These are phyloP conservation scores for sunflower (Helianthus annuus) DNA, from an alignment of 129 eudicot species.

Conservation along the genomic window HanXRQr2.0-SUNRISE NC_035448.2:13022625-13023124, in stretches of 20 bases:
- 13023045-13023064: slow-evolving; percentile 79
- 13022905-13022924: not conserved
- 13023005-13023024: slow-evolving; percentile 86
- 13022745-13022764: slow-evolving; percentile 90
- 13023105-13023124: slow-evolving; percentile 68
- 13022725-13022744: slow-evolving; percentile 86
- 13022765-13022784: slow-evolving; percentile 86
- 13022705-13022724: slow-evolving; percentile 78
- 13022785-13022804: slow-evolving; percentile 83
- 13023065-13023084: slow-evolving; percentile 20
- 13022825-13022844: slow-evolving; percentile 18
- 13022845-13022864: slow-evolving; percentile 8
- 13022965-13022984: not conserved
- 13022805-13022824: slow-evolving; percentile 93
- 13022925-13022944: not conserved
- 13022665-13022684: not conserved
- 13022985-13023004: slow-evolving; percentile 28
- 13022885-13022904: not conserved
- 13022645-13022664: not conserved
- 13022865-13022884: not conserved
- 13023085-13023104: slow-evolving; percentile 3
- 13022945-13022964: not conserved
- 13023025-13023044: slow-evolving; percentile 71
- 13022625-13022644: not conserved
- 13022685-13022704: slow-evolving; percentile 70